Evolutionary conservation across 495 filamentous ascomycete genomes (phyloP), one percentile per base, ranked within the genome.

Genomic region (Rostrohypoxylon terebratum): DNA sequence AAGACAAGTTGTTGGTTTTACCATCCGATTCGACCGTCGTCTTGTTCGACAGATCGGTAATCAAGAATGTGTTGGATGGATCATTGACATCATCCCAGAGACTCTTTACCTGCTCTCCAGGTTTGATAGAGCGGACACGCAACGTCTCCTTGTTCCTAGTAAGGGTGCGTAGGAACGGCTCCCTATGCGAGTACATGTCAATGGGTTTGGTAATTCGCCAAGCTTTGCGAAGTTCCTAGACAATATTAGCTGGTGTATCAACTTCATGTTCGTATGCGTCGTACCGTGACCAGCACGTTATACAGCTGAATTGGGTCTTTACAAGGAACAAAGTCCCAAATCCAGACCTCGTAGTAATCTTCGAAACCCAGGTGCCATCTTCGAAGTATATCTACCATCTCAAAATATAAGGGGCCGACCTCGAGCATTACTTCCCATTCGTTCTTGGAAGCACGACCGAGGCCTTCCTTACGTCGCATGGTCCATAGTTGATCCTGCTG

Each of bases 301-400:
- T 80, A 81, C 13, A 83, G 59, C 9, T 45, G 21, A 2, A 28
- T 53, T 1, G 68, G 40, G 0, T 63, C 50, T 9, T 77, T 23
- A 6, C 80, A 80, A 14, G 85, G 78, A n/a, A 70, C 75, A 31
- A 81, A 79, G 63, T 86, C 82, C 84, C 84, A 86, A 9, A 88
- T 72, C 59, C 82, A 84, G 25, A 88, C 75, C 69, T 87, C 85
- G 62, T 84, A 83, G 65, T 84, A 86, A 21, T 85, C 81, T 25
- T 82, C 77, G 63, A 87, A 87, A 11, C 76, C 76, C 31, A 87
- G 81, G 31, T 77, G 77, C 84, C 84, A 87, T 38, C 80, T 68
- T 38, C 84, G 63, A 11, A 75, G 59, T 4, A 63, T 54, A 14
- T 84, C 81, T 47, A 83, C 78, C 47, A 77, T 68, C 3, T 81